phyloP scores from a whole-genome alignment of 768 basidiomycete species.

The Pleurotus tuoliensis region DNA sequence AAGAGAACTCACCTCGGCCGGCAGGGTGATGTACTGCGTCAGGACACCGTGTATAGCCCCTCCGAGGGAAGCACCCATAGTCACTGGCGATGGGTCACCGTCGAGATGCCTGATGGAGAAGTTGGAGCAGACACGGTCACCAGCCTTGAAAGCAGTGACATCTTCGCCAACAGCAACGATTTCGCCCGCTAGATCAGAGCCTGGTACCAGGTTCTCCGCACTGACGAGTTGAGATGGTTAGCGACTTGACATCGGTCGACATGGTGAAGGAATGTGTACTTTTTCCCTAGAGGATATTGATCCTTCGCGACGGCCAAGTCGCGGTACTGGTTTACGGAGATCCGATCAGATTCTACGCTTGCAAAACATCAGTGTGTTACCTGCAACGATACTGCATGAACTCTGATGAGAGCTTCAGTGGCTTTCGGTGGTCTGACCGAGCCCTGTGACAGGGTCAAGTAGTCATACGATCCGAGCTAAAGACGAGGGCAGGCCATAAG shows the following conservation, averaged over 20 bases:
- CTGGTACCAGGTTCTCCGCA: constrained; percentile 26
- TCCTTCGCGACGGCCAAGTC: constrained; percentile 42
- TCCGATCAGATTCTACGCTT: no score
- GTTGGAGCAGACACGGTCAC: constrained; percentile 57
- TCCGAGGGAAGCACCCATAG: constrained; percentile 34
- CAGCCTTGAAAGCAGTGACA: constrained; percentile 42
- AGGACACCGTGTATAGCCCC: constrained; percentile 48
- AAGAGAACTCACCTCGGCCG: constrained; percentile 28
- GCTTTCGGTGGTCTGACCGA: constrained; percentile 29
- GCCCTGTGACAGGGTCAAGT: constrained; percentile 23
- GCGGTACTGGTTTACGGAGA: constrained; percentile 33
- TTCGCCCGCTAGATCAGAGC: constrained; percentile 59
- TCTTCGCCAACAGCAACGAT: constrained; percentile 42
- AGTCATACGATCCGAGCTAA: constrained; percentile 19
- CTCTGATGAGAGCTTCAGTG: constrained; percentile 50
- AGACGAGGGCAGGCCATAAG: not conserved
- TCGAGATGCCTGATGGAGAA: constrained; percentile 45
- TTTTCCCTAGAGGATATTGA: constrained; percentile 31
- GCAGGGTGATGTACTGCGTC: constrained; percentile 49
- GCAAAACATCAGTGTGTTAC: constrained; percentile 17
- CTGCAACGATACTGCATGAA: constrained; percentile 55
- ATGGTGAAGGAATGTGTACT: not conserved
- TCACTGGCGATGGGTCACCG: constrained; percentile 34
- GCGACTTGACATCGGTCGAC: not conserved
- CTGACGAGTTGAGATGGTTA: not conserved